A percentile compares a stretch with the other conserved stretches of the same genome.
Evolutionary conservation across 2,329 filamentous ascomycete species (phyloP).

Genomic region (Monilinia laxa): DNA sequence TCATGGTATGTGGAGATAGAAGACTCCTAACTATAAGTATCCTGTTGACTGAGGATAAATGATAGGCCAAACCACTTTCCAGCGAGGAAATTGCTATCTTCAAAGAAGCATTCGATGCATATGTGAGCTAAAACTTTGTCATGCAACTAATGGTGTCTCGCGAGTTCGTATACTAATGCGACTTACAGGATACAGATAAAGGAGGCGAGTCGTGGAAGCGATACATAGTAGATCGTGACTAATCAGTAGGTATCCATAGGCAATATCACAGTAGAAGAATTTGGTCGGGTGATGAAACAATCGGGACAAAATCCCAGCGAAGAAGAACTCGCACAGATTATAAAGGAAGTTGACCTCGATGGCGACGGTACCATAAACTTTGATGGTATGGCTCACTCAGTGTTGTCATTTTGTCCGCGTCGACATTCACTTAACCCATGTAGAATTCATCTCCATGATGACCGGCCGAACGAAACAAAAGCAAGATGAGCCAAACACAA

Average conservation of each 20-base stretch:
- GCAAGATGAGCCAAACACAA: not conserved
- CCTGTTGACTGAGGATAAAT: not conserved
- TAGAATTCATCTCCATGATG: slow-evolving; percentile 48
- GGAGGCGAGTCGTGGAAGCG: not conserved
- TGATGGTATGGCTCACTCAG: slow-evolving; percentile 46
- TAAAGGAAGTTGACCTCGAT: slow-evolving; percentile 65
- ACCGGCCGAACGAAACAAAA: slow-evolving; percentile 41
- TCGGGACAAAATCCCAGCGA: slow-evolving; percentile 17
- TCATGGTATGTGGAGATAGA: not conserved
- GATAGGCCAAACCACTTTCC: slow-evolving; percentile 21
- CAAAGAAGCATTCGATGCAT: slow-evolving; percentile 23
- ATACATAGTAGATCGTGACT: not conserved
- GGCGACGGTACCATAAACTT: slow-evolving; percentile 66
- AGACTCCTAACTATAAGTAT: not conserved
- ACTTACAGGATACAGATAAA: slow-evolving; percentile 23
- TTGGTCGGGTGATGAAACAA: slow-evolving; percentile 25
- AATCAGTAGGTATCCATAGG: not conserved
- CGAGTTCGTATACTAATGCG: not conserved
- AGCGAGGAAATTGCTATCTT: slow-evolving; percentile 22
- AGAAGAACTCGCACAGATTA: slow-evolving; percentile 61
- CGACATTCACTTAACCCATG: not conserved
- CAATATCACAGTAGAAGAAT: slow-evolving; percentile 25
- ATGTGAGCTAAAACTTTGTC: slow-evolving; percentile 11
- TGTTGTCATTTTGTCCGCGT: not conserved
- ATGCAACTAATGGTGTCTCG: no score